Evolutionary conservation across 73 alveolate species (phyloP).

Genomic region (Tetrahymena thermophila): DNA sequence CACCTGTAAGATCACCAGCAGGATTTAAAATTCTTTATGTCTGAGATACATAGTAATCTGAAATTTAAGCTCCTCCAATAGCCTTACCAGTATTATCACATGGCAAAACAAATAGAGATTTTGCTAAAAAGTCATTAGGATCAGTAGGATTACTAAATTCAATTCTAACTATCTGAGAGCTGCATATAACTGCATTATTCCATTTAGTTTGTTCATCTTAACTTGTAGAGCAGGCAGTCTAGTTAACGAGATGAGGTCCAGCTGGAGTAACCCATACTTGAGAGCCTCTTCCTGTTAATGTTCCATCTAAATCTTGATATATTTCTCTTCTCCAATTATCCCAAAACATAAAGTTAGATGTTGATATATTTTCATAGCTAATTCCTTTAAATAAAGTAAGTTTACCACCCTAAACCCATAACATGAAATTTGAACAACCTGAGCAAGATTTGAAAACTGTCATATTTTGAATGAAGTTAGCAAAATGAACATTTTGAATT

Average conservation of each 20-base stretch:
- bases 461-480: constrained; percentile 21
- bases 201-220: not conserved
- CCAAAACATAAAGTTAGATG: constrained; percentile 7
- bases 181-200: constrained; percentile 28
- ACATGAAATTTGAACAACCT: constrained; percentile 26
- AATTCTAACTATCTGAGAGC: constrained; percentile 1
- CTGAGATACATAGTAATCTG: not conserved
- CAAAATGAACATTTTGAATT: constrained; percentile 32
- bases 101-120: not conserved
- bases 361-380: not conserved
- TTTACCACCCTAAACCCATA: constrained; percentile 42
- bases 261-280: constrained; percentile 20
- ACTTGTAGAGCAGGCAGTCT: constrained; percentile 3
- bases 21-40: constrained; percentile 3
- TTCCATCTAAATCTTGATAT: constrained; percentile 48
- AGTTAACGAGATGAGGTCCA: constrained; percentile 12
- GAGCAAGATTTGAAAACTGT: constrained; percentile 58
- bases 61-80: not conserved
- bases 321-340: constrained; percentile 37
- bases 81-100: not conserved
- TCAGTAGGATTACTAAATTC: constrained; percentile 7
- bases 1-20: constrained; percentile 1
- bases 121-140: not conserved
- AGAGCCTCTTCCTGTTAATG: constrained; percentile 9
- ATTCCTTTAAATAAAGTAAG: constrained; percentile 6